phyloP scores from a whole-genome alignment of 306 rosid genomes.

The Pueraria montana region DNA sequence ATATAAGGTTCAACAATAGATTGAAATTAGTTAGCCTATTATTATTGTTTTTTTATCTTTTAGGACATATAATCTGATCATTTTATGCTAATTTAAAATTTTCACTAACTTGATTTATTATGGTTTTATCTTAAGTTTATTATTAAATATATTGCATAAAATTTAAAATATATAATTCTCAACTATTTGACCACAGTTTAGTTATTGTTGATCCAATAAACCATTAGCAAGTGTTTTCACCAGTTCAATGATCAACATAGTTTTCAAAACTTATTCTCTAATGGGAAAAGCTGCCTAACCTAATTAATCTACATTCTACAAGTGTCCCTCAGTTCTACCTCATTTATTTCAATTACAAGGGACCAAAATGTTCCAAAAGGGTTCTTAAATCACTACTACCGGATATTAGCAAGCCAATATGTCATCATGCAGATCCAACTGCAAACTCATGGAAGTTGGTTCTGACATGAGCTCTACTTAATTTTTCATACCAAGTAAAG shows the following conservation, averaged over 20 bases:
- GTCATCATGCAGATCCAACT: slow-evolving; percentile 40
- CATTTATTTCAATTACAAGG: neutral
- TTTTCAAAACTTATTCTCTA: neutral
- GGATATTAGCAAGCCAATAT: slow-evolving; percentile 24
- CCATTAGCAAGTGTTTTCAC: neutral
- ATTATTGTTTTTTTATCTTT: neutral
- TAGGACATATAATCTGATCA: neutral
- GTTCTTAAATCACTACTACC: slow-evolving; percentile 15
- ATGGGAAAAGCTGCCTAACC: neutral
- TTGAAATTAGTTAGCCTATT: neutral
- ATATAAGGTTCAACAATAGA: neutral
- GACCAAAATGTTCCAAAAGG: slow-evolving; percentile 6
- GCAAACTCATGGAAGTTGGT: slow-evolving; percentile 37
- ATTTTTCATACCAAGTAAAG: slow-evolving; percentile 16
- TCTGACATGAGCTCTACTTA: slow-evolving; percentile 13
- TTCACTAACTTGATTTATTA: neutral
- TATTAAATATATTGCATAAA: neutral
- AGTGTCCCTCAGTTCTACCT: neutral
- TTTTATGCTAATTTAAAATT: neutral
- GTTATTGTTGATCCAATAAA: too few relatives aligned
- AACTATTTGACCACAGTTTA: neutral
- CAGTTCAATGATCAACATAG: slow-evolving; percentile 3
- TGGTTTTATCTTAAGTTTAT: neutral
- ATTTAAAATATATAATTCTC: neutral
- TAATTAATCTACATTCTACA: slow-evolving; percentile 32